Conservation (phyloP, 805 yeast genomes). For the Saturnispora zaruensis region DNA sequence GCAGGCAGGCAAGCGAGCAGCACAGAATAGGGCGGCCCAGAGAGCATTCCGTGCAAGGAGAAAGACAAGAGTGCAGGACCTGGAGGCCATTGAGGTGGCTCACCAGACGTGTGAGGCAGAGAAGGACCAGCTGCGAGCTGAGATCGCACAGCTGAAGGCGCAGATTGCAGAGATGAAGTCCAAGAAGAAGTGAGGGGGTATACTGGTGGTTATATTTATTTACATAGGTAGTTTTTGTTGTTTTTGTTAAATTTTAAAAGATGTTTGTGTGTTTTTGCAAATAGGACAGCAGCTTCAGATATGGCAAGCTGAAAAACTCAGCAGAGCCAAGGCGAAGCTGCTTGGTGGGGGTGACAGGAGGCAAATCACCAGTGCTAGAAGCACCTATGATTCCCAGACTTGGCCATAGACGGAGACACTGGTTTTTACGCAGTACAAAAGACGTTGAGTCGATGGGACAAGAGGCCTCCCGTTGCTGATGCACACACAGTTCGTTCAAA, state of each 20-base stretch:
- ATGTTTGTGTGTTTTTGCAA: background rate
- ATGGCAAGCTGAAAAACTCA: background rate
- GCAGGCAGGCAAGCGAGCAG: slow-evolving; percentile 61
- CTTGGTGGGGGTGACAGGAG: background rate
- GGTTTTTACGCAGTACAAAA: background rate
- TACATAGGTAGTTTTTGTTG: background rate
- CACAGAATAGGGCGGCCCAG: slow-evolving; percentile 87
- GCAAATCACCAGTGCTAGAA: background rate
- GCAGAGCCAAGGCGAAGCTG: background rate
- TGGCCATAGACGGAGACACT: background rate
- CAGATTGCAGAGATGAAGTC: slow-evolving; percentile 63
- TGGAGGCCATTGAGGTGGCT: slow-evolving; percentile 62
- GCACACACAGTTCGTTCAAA: slow-evolving; percentile 6
- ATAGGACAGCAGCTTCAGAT: background rate
- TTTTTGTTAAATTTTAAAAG: background rate
- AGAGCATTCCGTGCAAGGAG: slow-evolving; percentile 82
- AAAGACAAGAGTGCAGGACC: slow-evolving; percentile 70
- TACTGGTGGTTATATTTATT: too few relatives aligned
- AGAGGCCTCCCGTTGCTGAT: background rate
- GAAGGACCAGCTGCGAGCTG: slow-evolving; percentile 57
- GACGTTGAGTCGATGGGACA: slow-evolving; percentile 1
- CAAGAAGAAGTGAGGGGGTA: slow-evolving; percentile 21
- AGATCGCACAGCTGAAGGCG: slow-evolving; percentile 64
- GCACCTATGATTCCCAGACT: background rate
- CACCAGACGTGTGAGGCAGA: slow-evolving; percentile 55